Evolutionary conservation across 2,329 filamentous ascomycete genomes (phyloP), one percentile per base, ranked within the genome.

Genomic region (Stylonectria norvegica): DNA sequence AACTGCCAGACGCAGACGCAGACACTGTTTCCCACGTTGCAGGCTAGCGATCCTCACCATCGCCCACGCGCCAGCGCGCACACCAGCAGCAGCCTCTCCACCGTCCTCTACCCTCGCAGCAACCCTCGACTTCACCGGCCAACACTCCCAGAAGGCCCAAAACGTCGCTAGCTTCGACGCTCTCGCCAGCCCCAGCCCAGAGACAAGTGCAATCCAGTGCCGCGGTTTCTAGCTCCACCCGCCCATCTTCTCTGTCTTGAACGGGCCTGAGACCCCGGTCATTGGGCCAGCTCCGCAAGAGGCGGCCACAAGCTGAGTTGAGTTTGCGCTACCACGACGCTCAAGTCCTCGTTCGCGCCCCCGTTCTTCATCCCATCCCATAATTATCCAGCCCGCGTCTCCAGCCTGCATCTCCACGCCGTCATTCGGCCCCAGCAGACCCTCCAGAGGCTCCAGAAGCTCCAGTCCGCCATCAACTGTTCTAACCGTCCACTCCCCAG

Each of bases 131-230:
- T 12, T 15, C 16, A 22, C 17, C 17, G 31, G 20, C 22, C 36
- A 14, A 40, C 35, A 36, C 40, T 47, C 43, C 38, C 34, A 41
- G 35, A 44, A 41, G 39, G 15, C 33, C 30, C 34, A 38, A 40
- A 49, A 38, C 43, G 49, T 58, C 47, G 45, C 49, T 59, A 60
- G 55, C 46, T 52, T 50, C 47, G 44, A 54, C 47, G 42, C 38
- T 41, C 34, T 51, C 37, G 40, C 38, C 45, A 51, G 34, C 40
- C 40, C 42, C 45, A 41, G 35, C 12, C 38, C 45, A 57, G 40
- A 56, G 44, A 58, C 51, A 55, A 52, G 49, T 53, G 48, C 58
- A 62, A 60, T 62, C 59, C 58, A 62, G 57, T 56, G 52, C 55
- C 49, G 55, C 53, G 58, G 55, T 61, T 58, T 59, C 47, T 53